Evolutionary conservation across 2,329 filamentous ascomycete species (phyloP).

Genomic region (Lomentospora prolificans): DNA sequence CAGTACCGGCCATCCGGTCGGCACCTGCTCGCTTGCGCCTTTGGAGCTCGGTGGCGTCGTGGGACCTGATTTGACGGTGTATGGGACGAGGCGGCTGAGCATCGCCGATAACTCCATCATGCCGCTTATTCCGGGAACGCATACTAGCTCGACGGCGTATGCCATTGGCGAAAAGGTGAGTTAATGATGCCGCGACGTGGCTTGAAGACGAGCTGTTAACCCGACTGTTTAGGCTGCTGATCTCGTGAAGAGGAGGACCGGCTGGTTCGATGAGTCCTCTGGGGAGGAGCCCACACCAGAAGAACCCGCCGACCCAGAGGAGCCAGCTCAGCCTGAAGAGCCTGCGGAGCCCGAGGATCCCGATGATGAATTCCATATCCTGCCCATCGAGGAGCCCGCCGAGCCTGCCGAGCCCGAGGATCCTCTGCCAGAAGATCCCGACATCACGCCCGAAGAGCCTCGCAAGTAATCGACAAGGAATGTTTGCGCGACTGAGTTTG

Average conservation of each 20-base stretch:
- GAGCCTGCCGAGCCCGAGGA: background rate
- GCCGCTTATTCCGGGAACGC: conserved; percentile 29
- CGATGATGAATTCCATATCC: background rate
- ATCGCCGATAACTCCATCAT: conserved; percentile 30
- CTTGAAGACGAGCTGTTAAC: too few relatives aligned
- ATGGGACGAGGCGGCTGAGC: conserved; percentile 28
- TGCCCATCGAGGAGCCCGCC: too few relatives aligned
- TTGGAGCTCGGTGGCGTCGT: conserved; percentile 12
- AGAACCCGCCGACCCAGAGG: background rate
- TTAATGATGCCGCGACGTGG: background rate
- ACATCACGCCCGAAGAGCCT: background rate
- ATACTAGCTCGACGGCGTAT: conserved; percentile 35
- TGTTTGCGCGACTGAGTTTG: background rate
- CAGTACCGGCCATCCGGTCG: conserved; percentile 11
- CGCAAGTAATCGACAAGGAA: background rate
- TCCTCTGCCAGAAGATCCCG: background rate
- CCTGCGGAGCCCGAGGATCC: background rate
- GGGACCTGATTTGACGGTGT: conserved; percentile 22
- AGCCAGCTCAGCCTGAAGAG: background rate
- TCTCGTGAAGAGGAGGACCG: conserved; percentile 10
- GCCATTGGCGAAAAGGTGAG: conserved; percentile 30
- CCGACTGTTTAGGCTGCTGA: conserved; percentile 13
- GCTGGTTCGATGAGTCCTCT: background rate
- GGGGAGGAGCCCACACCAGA: background rate
- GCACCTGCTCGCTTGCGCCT: conserved; percentile 10